These are phyloP conservation scores for Carallia brachiata DNA, from an alignment of 345 rosid genomes.

Conservation along the genomic window DNA sequence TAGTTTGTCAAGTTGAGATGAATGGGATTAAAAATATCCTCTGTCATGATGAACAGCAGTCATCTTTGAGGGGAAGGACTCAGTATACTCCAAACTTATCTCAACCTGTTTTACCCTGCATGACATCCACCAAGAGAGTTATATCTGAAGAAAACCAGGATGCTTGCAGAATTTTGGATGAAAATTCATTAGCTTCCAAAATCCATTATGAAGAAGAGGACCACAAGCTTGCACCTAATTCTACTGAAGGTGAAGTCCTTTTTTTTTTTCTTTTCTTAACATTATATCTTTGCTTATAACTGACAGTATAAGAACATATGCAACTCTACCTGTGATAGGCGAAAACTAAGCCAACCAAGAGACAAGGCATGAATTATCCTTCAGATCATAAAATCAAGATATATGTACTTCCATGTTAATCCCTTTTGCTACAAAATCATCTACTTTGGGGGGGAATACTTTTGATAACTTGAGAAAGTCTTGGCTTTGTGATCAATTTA, in stretches of 20 bases:
- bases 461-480: no score
- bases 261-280: neutral
- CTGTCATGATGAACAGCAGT: conserved; percentile 29
- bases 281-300: conserved; percentile 1
- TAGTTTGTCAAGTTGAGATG: conserved; percentile 27
- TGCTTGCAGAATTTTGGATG: conserved; percentile 21
- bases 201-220: conserved; percentile 23
- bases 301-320: neutral
- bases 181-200: conserved; percentile 18
- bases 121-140: conserved; percentile 19
- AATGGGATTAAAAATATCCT: conserved; percentile 22
- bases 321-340: neutral
- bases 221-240: conserved; percentile 22
- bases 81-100: conserved; percentile 25
- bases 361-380: no score
- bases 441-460: no score
- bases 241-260: conserved; percentile 38
- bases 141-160: conserved; percentile 20
- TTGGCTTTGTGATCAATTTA: no score
- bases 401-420: no score
- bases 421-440: no score
- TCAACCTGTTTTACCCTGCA: conserved; percentile 27
- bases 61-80: conserved; percentile 20
- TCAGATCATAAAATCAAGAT: no score
- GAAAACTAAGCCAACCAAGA: neutral